Conservation (phyloP, 306 rosid genomes). For the Gastrolobium bilobum region DNA sequence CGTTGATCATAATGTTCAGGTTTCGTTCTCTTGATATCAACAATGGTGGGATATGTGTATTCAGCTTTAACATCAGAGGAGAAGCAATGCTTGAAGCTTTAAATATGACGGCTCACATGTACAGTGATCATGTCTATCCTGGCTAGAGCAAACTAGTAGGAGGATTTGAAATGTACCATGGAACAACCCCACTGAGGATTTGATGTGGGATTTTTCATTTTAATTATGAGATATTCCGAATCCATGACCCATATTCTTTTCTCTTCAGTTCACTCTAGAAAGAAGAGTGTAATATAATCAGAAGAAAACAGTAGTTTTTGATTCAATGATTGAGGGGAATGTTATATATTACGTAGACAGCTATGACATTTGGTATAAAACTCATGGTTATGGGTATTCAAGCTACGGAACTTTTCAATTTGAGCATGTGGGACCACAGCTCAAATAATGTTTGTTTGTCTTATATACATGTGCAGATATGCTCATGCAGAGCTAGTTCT, state of each 20-base stretch:
- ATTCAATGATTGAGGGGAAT: constrained; percentile 62
- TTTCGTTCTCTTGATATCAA: constrained; percentile 76
- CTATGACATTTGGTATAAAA: constrained; percentile 72
- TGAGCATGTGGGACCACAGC: constrained; percentile 49
- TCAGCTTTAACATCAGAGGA: constrained; percentile 76
- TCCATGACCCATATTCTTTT: neutral
- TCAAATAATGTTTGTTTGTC: constrained; percentile 60
- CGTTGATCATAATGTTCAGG: constrained; percentile 56
- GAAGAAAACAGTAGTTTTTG: constrained; percentile 49
- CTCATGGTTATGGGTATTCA: constrained; percentile 59
- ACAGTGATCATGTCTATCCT: constrained; percentile 71
- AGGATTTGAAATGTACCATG: constrained; percentile 18
- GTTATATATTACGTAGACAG: constrained; percentile 65
- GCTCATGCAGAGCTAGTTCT: constrained; percentile 67
- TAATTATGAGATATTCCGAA: neutral
- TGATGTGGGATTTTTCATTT: constrained; percentile 19
- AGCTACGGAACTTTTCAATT: constrained; percentile 65
- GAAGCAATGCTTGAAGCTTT: constrained; percentile 81
- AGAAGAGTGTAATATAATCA: too few species aligned
- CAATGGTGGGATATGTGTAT: constrained; percentile 75
- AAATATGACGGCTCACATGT: constrained; percentile 82
- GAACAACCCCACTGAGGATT: constrained; percentile 7
- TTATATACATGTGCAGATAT: constrained; percentile 71
- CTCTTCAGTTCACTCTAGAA: too few species aligned
- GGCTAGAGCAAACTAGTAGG: constrained; percentile 16